Percentiles rank a stretch among this genome's conserved stretches.
phyloP scores from a whole-genome alignment of 129 eudicot species.

The Heracleum sosnowskyi region DNA sequence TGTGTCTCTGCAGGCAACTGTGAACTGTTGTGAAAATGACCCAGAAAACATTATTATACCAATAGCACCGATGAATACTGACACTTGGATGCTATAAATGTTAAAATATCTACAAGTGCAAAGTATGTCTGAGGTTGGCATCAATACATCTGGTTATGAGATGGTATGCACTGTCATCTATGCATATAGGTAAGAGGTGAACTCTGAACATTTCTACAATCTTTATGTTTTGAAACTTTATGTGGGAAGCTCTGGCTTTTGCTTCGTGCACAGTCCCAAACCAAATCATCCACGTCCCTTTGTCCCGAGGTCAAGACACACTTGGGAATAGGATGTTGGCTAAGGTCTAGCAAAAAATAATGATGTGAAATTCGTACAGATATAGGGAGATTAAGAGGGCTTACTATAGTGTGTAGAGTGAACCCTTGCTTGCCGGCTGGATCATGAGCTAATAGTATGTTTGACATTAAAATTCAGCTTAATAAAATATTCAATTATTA shows the following conservation, averaged over 20 bases:
- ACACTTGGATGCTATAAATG: conserved; percentile 9
- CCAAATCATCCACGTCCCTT: background rate
- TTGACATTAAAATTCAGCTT: background rate
- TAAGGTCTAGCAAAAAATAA: background rate
- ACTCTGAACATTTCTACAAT: background rate
- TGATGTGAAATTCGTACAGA: background rate
- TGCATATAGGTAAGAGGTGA: background rate
- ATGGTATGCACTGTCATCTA: background rate
- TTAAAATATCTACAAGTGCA: background rate
- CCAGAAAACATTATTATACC: background rate
- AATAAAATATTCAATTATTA: background rate
- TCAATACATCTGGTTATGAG: background rate
- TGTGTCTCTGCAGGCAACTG: conserved; percentile 1
- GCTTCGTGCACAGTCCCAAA: background rate
- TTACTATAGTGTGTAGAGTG: background rate
- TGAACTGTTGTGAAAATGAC: background rate
- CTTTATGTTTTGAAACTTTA: background rate
- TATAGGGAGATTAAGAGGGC: background rate
- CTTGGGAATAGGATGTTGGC: background rate
- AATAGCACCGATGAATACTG: background rate
- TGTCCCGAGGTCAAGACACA: background rate
- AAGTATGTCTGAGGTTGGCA: background rate
- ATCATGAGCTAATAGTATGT: background rate
- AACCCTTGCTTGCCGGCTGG: conserved; percentile 5
- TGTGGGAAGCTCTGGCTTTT: background rate